Conservation (phyloP, 352 stramenopile species). For the Phytophthora aleatoria region DNA sequence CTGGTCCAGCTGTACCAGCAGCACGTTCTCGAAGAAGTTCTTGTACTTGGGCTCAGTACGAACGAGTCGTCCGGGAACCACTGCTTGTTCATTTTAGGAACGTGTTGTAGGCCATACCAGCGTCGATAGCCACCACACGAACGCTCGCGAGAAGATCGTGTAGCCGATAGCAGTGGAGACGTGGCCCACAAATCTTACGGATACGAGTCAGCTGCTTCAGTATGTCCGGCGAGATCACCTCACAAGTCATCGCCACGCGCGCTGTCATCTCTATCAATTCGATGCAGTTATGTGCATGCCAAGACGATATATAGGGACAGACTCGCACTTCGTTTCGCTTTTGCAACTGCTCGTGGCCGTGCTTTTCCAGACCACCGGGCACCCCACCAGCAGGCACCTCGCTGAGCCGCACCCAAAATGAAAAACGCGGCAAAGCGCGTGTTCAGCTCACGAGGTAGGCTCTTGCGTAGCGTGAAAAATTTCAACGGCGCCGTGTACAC, state of each 20-base stretch:
- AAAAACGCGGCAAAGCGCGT: slow-evolving; percentile 70
- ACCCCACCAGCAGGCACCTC: slow-evolving; percentile 98
- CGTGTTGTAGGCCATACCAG: slow-evolving; percentile 98
- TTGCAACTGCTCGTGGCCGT: slow-evolving; percentile 75
- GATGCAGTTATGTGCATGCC: slow-evolving; percentile 87
- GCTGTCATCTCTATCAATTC: not conserved
- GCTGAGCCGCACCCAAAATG: slow-evolving; percentile 68
- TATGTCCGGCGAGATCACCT: slow-evolving; percentile 84
- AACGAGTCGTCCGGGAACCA: slow-evolving; percentile 96
- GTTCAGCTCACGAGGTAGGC: slow-evolving; percentile 75
- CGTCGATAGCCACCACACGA: slow-evolving; percentile 98
- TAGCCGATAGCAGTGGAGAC: slow-evolving; percentile 73
- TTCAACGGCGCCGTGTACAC: slow-evolving; percentile 92
- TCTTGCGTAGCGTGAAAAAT: slow-evolving; percentile 93
- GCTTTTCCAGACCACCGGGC: slow-evolving; percentile 96
- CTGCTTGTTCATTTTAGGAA: slow-evolving; percentile 96
- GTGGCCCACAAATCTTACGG: slow-evolving; percentile 66
- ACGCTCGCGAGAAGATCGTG: slow-evolving; percentile 91
- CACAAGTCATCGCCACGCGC: slow-evolving; percentile 53
- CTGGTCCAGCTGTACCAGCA: slow-evolving; percentile 99
- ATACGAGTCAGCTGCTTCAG: slow-evolving; percentile 67
- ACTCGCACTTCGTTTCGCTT: slow-evolving; percentile 96
- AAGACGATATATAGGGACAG: slow-evolving; percentile 96
- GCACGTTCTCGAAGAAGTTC: slow-evolving; percentile 99
- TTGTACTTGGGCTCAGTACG: slow-evolving; percentile 89